Percentiles rank a stretch among this genome's conserved stretches.
Conservation (phyloP, 139 green algal genomes). For the Microglena sp. region DNA sequence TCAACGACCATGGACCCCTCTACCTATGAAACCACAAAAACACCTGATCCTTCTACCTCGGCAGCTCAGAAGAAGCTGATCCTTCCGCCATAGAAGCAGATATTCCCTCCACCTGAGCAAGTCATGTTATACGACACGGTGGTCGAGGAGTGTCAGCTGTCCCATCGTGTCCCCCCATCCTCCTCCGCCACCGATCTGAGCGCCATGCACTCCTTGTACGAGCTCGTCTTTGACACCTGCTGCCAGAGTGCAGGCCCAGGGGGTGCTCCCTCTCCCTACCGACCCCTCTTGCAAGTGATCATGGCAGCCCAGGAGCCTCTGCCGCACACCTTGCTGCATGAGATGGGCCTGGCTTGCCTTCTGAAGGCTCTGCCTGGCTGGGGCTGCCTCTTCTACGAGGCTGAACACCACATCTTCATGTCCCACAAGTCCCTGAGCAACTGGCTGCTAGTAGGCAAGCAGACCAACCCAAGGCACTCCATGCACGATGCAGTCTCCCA, state of each 20-base stretch:
- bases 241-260: too few relatives aligned
- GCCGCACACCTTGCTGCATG: conserved; percentile 3
- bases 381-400: conserved; percentile 13
- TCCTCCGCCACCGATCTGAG: not conserved
- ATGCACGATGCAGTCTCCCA: not conserved
- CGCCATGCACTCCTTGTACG: not conserved
- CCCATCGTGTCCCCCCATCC: too few relatives aligned
- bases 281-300: conserved; percentile 3
- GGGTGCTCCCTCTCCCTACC: too few relatives aligned
- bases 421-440: conserved; percentile 21
- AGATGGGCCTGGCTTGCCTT: not conserved
- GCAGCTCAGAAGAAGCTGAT: too few relatives aligned
- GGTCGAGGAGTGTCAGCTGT: not conserved
- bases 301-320: conserved; percentile 17
- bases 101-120: too few relatives aligned
- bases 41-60: too few relatives aligned
- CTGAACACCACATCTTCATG: conserved; percentile 23
- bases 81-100: too few relatives aligned
- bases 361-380: conserved; percentile 8
- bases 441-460: conserved; percentile 12
- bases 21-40: too few relatives aligned
- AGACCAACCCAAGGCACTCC: not conserved
- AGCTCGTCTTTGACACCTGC: conserved; percentile 8
- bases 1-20: too few relatives aligned
- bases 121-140: conserved; percentile 6